Evolutionary conservation across 1,284 basidiomycete species (phyloP), one percentile per base, ranked within the genome.

Genomic region (Tilletia walkeri): DNA sequence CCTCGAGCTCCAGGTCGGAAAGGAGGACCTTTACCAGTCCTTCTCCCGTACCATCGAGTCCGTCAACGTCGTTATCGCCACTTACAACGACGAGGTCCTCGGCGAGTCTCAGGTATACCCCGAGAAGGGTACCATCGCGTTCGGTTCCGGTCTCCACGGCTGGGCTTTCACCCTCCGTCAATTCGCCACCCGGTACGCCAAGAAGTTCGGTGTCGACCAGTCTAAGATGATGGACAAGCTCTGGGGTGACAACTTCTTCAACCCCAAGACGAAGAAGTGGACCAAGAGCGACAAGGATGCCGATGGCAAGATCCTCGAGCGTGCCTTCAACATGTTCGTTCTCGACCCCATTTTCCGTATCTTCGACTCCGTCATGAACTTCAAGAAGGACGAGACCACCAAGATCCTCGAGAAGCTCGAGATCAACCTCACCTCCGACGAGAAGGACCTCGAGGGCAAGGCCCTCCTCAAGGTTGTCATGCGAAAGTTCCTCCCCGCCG

Each of bases 221-320:
- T 91, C 92, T 76, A 98, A 98, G 89, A 94, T 99, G 90, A 96
- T 99, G 92, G 83, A 85, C 81, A 96, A 93, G 88, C 90, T 99
- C 70, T 99, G 96, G 96, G 96, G 96, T 73, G 96, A 99, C 89
- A 98, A 98, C 89, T 99, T 87, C 88, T 99, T 99, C 89, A 99
- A 99, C 89, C 92, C 95, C 76, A 89, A 91, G 78, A 98, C 95
- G 73, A 91, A 91, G 86, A 99, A 99, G 87, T 99, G 96, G 96
- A 88, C 92, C 68, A 94, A 92, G 75, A 92, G 91, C 85, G 79
- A 86, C 79, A 87, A 86, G 48, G 91, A 90, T 80, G 88, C 89
- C 72, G 92, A 95, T 81, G 94, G 93, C 84, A 94, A 95, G 85
- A 86, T 85, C 36, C 91, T 96, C 75, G 96, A 86, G 84, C 85